Evolutionary conservation across 306 rosid species (phyloP).

Genomic region (Cucumis hystrix): DNA sequence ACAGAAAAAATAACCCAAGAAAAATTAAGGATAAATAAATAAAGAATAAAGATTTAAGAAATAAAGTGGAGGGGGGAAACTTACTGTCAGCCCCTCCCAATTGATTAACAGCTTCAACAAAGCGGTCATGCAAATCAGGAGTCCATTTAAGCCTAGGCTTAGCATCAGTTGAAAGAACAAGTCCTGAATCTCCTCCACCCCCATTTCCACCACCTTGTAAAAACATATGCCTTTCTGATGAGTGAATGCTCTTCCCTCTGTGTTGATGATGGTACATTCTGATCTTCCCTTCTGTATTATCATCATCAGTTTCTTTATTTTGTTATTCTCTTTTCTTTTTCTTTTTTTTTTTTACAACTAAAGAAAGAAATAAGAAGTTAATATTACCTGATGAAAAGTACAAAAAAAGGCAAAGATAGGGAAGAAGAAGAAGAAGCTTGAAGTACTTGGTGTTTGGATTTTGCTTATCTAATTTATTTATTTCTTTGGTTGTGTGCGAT

Average conservation of each 20-base stretch:
- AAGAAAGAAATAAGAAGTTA: too few species aligned
- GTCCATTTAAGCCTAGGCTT: constrained; percentile 94
- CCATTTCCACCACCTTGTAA: constrained; percentile 54
- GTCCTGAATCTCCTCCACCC: constrained; percentile 61
- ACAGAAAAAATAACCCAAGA: neutral
- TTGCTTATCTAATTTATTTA: neutral
- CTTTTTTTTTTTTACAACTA: too few species aligned
- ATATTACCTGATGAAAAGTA: neutral
- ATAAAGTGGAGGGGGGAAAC: neutral
- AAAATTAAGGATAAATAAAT: too few species aligned
- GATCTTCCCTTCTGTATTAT: too few species aligned
- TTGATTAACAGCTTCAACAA: constrained; percentile 73
- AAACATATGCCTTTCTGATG: constrained; percentile 45
- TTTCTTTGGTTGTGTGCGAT: neutral
- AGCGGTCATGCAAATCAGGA: constrained; percentile 69
- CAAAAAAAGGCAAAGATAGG: neutral
- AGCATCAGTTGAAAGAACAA: constrained; percentile 81
- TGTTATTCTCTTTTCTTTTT: too few species aligned
- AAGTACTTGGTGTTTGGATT: neutral
- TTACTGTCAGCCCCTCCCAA: constrained; percentile 87
- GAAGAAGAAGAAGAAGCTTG: neutral
- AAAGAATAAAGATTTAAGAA: neutral
- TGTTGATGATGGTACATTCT: constrained; percentile 47
- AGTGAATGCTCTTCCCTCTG: constrained; percentile 36
- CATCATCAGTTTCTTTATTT: too few species aligned